A percentile compares a stretch with the other conserved stretches of the same genome.
These are phyloP conservation scores for Vitellaria paradoxa DNA, from an alignment of 179 eudicot genomes.

Conservation along the genomic window DNA sequence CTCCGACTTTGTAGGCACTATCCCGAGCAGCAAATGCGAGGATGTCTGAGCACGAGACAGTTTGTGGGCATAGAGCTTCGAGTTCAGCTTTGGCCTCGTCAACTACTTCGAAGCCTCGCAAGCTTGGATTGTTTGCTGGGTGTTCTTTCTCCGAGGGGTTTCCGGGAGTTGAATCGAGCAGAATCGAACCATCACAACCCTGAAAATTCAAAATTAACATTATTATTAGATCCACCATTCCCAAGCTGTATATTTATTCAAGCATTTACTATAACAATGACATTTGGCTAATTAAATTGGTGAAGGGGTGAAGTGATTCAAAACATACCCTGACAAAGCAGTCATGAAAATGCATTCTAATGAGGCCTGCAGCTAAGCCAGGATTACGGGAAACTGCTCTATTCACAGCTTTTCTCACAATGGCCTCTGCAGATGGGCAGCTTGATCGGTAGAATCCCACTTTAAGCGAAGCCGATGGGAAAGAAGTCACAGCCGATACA, in stretches of 20 bases:
- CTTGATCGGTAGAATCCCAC: constrained; percentile 31
- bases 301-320: no score
- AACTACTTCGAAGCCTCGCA: constrained; percentile 40
- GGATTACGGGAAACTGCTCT: constrained; percentile 25
- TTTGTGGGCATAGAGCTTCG: constrained; percentile 31
- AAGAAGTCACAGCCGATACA: neutral
- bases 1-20: constrained; percentile 22
- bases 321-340: constrained; percentile 45
- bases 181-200: constrained; percentile 46
- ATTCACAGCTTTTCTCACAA: constrained; percentile 29
- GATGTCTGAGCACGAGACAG: constrained; percentile 41
- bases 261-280: no score
- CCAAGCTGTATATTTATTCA: no score
- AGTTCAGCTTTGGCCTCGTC: constrained; percentile 37
- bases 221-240: no score
- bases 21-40: constrained; percentile 44
- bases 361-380: constrained; percentile 37
- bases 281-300: no score
- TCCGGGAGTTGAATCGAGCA: constrained; percentile 33
- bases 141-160: constrained; percentile 31
- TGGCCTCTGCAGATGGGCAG: constrained; percentile 43
- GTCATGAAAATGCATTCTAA: constrained; percentile 48
- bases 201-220: constrained; percentile 1
- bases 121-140: constrained; percentile 29
- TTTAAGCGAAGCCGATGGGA: constrained; percentile 16